Evolutionary conservation across 768 basidiomycete genomes (phyloP).

Genomic region (Lactarius indigo): DNA sequence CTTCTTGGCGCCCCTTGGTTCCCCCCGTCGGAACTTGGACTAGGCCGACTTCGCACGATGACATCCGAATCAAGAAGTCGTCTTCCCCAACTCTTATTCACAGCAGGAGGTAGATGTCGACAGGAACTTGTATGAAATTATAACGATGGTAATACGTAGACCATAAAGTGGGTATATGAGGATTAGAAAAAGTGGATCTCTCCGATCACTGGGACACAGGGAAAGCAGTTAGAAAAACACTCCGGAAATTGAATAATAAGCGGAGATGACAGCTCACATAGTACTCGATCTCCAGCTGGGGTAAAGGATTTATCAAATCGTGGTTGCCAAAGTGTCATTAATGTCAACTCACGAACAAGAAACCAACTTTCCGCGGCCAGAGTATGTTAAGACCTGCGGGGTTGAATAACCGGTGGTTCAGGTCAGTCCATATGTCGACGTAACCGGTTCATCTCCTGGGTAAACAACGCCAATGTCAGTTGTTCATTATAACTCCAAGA

Average conservation of each 20-base stretch:
- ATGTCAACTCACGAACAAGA: slow-evolving; percentile 76
- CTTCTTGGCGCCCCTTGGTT: neutral
- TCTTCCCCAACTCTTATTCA: neutral
- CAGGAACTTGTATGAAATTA: neutral
- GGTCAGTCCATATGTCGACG: slow-evolving; percentile 55
- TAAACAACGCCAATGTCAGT: neutral
- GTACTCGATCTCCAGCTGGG: slow-evolving; percentile 91
- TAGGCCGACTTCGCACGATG: neutral
- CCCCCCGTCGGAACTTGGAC: neutral
- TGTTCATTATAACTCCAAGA: neutral
- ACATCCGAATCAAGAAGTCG: neutral
- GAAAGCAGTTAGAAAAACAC: slow-evolving; percentile 13
- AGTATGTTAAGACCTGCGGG: slow-evolving; percentile 83
- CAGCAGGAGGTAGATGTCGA: neutral
- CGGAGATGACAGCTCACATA: slow-evolving; percentile 55
- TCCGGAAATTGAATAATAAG: neutral
- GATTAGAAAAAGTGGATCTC: neutral
- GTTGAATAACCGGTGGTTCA: slow-evolving; percentile 77
- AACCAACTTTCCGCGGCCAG: slow-evolving; percentile 81
- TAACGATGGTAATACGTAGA: neutral
- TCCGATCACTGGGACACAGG: slow-evolving; percentile 14
- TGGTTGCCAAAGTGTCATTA: neutral
- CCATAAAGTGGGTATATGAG: neutral
- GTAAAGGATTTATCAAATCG: slow-evolving; percentile 3
- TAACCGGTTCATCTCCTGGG: slow-evolving; percentile 75